Evolutionary conservation across 1,284 basidiomycete species (phyloP), one percentile per base, ranked within the genome.

Genomic region (Irpex sp.): DNA sequence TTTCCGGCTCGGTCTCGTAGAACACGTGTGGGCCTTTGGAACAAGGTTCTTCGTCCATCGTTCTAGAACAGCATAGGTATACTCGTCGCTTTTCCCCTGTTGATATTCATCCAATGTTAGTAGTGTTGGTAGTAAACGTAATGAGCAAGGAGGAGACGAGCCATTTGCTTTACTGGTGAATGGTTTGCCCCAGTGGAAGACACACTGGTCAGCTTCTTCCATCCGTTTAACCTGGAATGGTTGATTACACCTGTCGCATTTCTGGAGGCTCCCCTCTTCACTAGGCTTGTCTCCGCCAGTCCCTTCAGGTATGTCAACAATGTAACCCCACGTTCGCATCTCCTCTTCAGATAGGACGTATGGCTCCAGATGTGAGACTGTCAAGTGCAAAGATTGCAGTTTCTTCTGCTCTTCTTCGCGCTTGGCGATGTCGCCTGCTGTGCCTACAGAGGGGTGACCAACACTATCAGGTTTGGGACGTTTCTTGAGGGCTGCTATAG

Each of bases 101-200:
- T 17, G 54, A 21, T 11, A 9, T 15, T 37, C 57, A n/a, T 36
- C 4, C 21, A 36, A 47, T 40, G 11, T 57, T 4, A 34, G 36
- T 1, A 13, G 58, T 15, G 36, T n/a, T n/a, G n/a, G n/a, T n/a
- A n/a, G n/a, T n/a, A n/a, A n/a, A n/a, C n/a, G 9, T 15, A 31
- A 38, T 1, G 56, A 13, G 61, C 60, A 66, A 3, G 67, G 63
- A 56, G 17, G 56, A 70, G 68, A 59, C 64, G 49, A 17, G 70
- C 94, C 91, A 66, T 87, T 84, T 58, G 84, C 79, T 54, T 79
- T 82, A 57, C 77, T 81, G 26, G 78, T 79, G 69, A 82, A 82
- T n/a, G 83, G 79, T 74, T 82, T 88, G 0, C 94, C 95, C 88
- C 92, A 94, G 73, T 97, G 96, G 72, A 85, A 89, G 0, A 81